Base-by-base conservation (phyloP, 306 rosid species). In the Phaseolus lunatus region DNA sequence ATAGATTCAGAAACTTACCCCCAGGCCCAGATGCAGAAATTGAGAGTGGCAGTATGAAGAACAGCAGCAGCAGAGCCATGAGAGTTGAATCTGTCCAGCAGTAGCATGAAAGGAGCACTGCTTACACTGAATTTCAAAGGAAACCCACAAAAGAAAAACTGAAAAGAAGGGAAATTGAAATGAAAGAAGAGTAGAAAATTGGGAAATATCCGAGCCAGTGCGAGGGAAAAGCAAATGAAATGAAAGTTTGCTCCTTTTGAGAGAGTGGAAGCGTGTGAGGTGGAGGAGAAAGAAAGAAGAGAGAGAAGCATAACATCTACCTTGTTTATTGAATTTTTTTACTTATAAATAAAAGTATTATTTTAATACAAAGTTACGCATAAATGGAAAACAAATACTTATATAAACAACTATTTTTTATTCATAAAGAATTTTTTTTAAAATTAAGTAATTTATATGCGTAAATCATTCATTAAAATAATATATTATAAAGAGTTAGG, bases 61-160 rank as follows among this genome's bases (percentile, higher is more conserved):
- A 62, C 31, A 85, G 82, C 86, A 89, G 84, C 86, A 89, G 72
- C 63, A 33, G 3, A 71, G 89, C 91, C 93, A 93, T 92, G 49
- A 50, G 66, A 29, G 44, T 37, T 19, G 49, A 65, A 39, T 41
- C 53, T 39, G 52, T 41, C 1, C 0, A 41, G 76, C 78, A 81
- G 69, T 78, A 62, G 67, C 61, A 70, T 33, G 57, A 50, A 70
- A 82, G 57, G 67, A 57, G 54, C 27, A 49, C 61, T 29, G 65
- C 63, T 62, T 68, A 56, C 62, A 52, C 79, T 77, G 22, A 80
- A 78, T 23, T 76, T 66, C 45, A 78, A 72, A 78, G 73, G 6
- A 62, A 85, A 65, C 72, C 78, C 64, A 80, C 81, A 83, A 70
- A 9, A 29, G n/a, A 61, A 44, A 39, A 19, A 26, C 27, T 14